Evolutionary conservation across 371 early-diverging fungal species (phyloP), one percentile per base, ranked within the genome.

Genomic region (Syncephalastrum monosporum): DNA sequence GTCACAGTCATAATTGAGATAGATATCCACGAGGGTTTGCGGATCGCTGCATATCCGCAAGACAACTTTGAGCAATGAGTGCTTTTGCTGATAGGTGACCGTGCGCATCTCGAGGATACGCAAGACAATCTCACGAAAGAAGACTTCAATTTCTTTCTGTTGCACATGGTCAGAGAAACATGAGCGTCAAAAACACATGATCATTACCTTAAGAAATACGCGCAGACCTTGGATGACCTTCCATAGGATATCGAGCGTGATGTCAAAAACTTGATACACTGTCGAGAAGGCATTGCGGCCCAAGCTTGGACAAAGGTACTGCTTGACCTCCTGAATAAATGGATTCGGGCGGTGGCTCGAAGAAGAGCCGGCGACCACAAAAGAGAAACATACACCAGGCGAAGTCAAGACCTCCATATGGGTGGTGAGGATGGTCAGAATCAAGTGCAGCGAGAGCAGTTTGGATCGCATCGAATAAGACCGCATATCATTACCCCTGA

Each of bases 1-100:
- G 59, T 79, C 92, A 68, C 99, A 98, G 71, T 98, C 99, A 67
- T 96, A 97, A 74, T 97, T 97, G 42, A 98, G 79, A 57, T 96
- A 98, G 27, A 98, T 82, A 64, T 98, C 99, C 4, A 98, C 96
- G 8, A 97, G 72, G 0, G 92, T 81, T 42, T 88, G 83, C n/a
- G 96, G 93, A 61, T 92, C 90, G 25, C 82, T 71, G 56, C 94
- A 82, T 52, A 79, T 70, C 42, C 67, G 61, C 10, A 77, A 49
- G 2, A 83, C 65, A 21, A 79, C 67, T 41, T 73, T 81, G 10
- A 84, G 49, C 33, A 84, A 33, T 2, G 77, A 68, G 38, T 75
- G 72, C 51, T 79, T 79, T 58, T 84, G 84, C 41, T 79, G 78
- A 17, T 65, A 72, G 0, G 78, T 77, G 8, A 77, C 76, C 42